These are phyloP conservation scores for Pleurotus salmoneostramineus DNA, from an alignment of 768 basidiomycete species.

Conservation along the genomic window DNA sequence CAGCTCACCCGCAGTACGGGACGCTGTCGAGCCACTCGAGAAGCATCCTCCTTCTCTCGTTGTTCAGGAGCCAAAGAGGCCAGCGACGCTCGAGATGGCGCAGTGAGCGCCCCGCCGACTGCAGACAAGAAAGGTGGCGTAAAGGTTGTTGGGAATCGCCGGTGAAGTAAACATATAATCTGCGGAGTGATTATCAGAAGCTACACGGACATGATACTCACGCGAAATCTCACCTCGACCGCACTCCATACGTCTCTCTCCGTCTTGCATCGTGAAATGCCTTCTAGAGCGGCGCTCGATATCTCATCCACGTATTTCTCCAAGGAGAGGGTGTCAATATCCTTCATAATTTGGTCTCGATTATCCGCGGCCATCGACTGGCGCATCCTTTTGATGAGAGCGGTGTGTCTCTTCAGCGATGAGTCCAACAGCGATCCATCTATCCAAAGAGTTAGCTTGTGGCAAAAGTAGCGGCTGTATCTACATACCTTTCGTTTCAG, in stretches of 20 bases:
- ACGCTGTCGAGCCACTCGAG: slow-evolving; percentile 76
- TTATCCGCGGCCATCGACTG: slow-evolving; percentile 82
- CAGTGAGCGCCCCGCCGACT: slow-evolving; percentile 52
- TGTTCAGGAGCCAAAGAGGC: slow-evolving; percentile 67
- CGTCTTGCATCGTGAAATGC: slow-evolving; percentile 81
- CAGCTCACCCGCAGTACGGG: slow-evolving; percentile 84
- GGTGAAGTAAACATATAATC: slow-evolving; percentile 87
- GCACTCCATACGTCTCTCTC: slow-evolving; percentile 92
- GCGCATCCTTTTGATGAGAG: slow-evolving; percentile 89
- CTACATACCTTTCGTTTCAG: slow-evolving; percentile 42
- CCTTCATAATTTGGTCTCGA: slow-evolving; percentile 85
- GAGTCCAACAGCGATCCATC: slow-evolving; percentile 83
- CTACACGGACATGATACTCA: slow-evolving; percentile 1
- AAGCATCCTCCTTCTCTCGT: slow-evolving; percentile 87
- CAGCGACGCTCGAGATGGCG: slow-evolving; percentile 55
- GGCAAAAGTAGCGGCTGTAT: background rate
- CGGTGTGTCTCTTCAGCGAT: slow-evolving; percentile 93
- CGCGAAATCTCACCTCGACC: slow-evolving; percentile 64
- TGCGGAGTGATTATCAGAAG: slow-evolving; percentile 23
- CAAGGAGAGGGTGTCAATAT: slow-evolving; percentile 83
- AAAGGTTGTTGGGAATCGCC: slow-evolving; percentile 79
- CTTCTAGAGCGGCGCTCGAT: slow-evolving; percentile 82
- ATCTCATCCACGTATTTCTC: slow-evolving; percentile 98
- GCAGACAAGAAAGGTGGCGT: slow-evolving; percentile 65
- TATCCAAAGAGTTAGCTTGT: slow-evolving; percentile 20